Percentiles rank a stretch among this genome's conserved stretches.
phyloP scores from a whole-genome alignment of 2,329 filamentous ascomycete genomes.

The Zymoseptoria passerinii region DNA sequence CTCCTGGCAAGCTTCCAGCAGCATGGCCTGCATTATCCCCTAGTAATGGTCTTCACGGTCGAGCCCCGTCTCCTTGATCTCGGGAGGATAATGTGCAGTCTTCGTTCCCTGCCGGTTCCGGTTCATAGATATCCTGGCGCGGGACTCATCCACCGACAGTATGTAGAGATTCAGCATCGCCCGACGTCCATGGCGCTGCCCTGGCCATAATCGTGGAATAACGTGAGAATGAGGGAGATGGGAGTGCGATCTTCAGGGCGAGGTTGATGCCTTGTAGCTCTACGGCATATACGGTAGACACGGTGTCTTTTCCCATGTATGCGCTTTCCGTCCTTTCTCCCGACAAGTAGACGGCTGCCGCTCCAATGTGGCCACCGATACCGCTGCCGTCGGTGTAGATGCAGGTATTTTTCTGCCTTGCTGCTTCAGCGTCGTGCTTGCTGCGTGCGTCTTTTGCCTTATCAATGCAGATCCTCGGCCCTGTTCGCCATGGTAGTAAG shows the following conservation, averaged over 20 bases:
- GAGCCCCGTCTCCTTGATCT: no score
- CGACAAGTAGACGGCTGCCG: not conserved
- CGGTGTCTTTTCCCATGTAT: not conserved
- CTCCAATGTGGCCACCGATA: not conserved
- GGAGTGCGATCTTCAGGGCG: constrained; percentile 3
- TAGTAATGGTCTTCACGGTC: no score
- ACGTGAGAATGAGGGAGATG: no score
- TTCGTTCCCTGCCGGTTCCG: no score
- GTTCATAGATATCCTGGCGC: no score
- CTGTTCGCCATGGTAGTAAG: not conserved
- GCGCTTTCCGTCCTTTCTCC: not conserved
- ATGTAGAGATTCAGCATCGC: no score
- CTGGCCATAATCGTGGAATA: no score
- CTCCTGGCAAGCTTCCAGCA: no score
- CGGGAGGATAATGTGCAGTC: no score
- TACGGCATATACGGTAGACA: constrained; percentile 1
- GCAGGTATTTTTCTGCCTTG: not conserved
- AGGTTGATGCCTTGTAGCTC: constrained; percentile 3
- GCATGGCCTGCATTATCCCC: no score
- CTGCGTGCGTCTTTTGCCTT: not conserved
- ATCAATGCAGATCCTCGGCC: constrained; percentile 2
- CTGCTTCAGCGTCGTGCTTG: not conserved
- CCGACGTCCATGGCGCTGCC: no score
- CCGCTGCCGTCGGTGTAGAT: constrained; percentile 4
- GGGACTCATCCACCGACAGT: no score